Evolutionary conservation across 805 yeast genomes (phyloP).

Genomic region (Cyberlindnera saturnus): DNA sequence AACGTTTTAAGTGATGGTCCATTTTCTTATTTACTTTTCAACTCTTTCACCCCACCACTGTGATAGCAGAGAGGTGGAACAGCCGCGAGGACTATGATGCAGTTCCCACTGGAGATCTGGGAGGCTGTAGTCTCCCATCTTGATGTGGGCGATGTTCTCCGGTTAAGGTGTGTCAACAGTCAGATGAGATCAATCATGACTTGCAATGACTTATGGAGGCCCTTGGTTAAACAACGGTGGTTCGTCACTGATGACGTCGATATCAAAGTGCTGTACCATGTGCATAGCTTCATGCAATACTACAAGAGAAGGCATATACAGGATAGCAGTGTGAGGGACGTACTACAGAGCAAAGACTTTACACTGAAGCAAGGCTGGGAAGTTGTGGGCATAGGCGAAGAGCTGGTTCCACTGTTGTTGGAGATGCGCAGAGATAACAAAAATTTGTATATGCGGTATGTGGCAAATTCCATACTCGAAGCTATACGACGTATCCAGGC

Average conservation of each 20-base stretch:
- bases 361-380: slow-evolving; percentile 7
- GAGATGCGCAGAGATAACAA: slow-evolving; percentile 2
- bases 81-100: too few species aligned
- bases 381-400: slow-evolving; percentile 3
- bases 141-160: slow-evolving; percentile 8
- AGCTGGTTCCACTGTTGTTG: slow-evolving; percentile 10
- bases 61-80: too few species aligned
- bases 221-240: slow-evolving; percentile 10
- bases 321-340: slow-evolving; percentile 1
- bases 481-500: slow-evolving; percentile 5
- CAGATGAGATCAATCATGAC: slow-evolving; percentile 1
- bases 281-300: neutral
- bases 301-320: slow-evolving; percentile 4
- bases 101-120: slow-evolving; percentile 19
- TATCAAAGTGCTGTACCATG: neutral
- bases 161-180: slow-evolving; percentile 6
- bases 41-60: too few species aligned
- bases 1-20: too few species aligned
- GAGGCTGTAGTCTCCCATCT: slow-evolving; percentile 1
- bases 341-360: slow-evolving; percentile 1
- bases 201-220: slow-evolving; percentile 14
- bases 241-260: slow-evolving; percentile 9
- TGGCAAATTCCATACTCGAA: slow-evolving; percentile 6
- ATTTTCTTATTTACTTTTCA: too few species aligned
- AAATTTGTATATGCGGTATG: slow-evolving; percentile 9